phyloP scores from a whole-genome alignment of 805 yeast species.

The Torulaspora microellipsoides region DNA sequence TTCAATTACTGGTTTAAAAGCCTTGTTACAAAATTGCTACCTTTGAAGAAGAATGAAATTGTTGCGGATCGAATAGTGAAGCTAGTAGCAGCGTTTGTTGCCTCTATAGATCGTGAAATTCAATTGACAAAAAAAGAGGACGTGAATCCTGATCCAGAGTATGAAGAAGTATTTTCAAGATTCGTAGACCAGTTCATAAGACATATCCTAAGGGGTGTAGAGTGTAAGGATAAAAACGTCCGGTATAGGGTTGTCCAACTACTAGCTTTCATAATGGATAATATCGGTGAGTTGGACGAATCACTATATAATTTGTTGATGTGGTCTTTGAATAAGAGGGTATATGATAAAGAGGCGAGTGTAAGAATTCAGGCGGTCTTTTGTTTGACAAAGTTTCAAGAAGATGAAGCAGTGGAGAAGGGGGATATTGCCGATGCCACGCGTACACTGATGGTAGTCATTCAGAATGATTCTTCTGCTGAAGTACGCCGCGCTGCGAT shows the following conservation, averaged over 20 bases:
- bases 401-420: constrained; percentile 39
- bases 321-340: constrained; percentile 55
- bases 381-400: constrained; percentile 75
- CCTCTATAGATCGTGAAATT: constrained; percentile 37
- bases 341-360: constrained; percentile 68
- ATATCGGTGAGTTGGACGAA: constrained; percentile 70
- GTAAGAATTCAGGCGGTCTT: constrained; percentile 83
- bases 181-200: constrained; percentile 59
- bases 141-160: constrained; percentile 32
- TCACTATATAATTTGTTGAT: constrained; percentile 61
- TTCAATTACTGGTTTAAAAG: constrained; percentile 60
- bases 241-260: constrained; percentile 77
- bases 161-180: constrained; percentile 42
- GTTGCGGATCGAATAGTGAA: constrained; percentile 75
- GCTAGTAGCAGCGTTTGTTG: constrained; percentile 56
- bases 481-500: constrained; percentile 87
- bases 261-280: constrained; percentile 63
- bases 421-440: constrained; percentile 44
- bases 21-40: constrained; percentile 59
- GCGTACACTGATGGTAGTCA: constrained; percentile 43
- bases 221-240: constrained; percentile 70
- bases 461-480: constrained; percentile 76
- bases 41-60: constrained; percentile 62
- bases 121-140: constrained; percentile 28
- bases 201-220: constrained; percentile 72